Evolutionary conservation across 352 stramenopile genomes (phyloP), one percentile per base, ranked within the genome.

Genomic region (Phytophthora vignae): DNA sequence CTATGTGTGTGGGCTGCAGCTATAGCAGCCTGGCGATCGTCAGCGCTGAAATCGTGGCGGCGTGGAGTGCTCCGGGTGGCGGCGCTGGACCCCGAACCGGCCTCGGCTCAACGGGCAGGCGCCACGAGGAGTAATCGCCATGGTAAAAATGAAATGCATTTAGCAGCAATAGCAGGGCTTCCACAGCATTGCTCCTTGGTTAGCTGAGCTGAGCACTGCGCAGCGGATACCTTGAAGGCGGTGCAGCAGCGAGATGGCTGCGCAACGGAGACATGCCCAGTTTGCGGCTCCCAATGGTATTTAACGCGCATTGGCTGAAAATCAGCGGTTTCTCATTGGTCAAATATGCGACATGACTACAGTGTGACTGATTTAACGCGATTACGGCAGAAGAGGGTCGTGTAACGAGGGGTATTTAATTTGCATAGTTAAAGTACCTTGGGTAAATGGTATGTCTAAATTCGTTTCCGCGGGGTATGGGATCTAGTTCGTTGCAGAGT

Each of bases 251-350:
- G 31, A 64, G 56, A 64, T 66, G 46, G 50, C 60, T 40, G 29
- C 48, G 44, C 25, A 11, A 11, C 31, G 25, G 60, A 66, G 67
- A 74, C 67, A 74, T 60, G 54, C 27, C 46, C 38, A 44, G 22
- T 55, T 49, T 31, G 25, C n/a, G 48, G 29, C 60, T 19, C 31
- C 68, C 46, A 75, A n/a, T 15, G 63, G 59, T 57, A 40, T 55
- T 63, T 15, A 58, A 31, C 15, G 2, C 3, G 38, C 7, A 74
- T 62, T 70, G 60, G 60, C 46, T 53, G 54, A 70, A 74, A 74
- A 62, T 61, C 56, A 64, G 17, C 38, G 38, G 44, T 61, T 52
- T 62, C 59, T 60, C 57, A 70, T 61, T 60, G 25, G 52, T 12
- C 19, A 22, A 29, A 71, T 55, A 40, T 42, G 31, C 62, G 54